Percentiles rank a stretch among this genome's conserved stretches.
These are phyloP conservation scores for Wickerhamiella sorbophila DNA, from an alignment of 805 yeast genomes.

Conservation along the genomic window DNA sequence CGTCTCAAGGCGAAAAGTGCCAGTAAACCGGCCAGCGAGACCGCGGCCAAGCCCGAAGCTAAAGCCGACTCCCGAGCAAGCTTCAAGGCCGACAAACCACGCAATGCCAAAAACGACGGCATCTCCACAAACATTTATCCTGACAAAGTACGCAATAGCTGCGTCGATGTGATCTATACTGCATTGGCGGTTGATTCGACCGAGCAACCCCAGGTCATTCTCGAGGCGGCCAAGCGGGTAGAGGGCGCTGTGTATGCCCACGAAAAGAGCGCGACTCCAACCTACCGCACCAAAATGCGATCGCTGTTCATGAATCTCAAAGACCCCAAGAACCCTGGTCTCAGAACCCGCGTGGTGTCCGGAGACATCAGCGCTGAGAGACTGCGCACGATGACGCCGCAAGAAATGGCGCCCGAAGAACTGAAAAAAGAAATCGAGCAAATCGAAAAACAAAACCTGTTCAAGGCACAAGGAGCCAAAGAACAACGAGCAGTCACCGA, in stretches of 20 bases:
- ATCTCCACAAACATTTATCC: constrained; percentile 54
- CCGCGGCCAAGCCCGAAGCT: constrained; percentile 1
- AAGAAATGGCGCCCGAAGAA: constrained; percentile 89
- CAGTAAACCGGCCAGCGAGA: background rate
- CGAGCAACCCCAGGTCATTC: constrained; percentile 42
- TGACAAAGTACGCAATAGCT: constrained; percentile 70
- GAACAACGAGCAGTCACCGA: constrained; percentile 93
- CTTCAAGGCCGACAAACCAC: constrained; percentile 38
- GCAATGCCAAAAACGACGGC: constrained; percentile 74
- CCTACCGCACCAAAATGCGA: constrained; percentile 71
- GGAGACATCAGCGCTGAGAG: constrained; percentile 54
- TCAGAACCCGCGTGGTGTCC: constrained; percentile 50
- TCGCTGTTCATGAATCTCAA: constrained; percentile 76
- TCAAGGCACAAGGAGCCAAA: constrained; percentile 95
- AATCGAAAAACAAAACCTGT: constrained; percentile 74
- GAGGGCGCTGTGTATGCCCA: constrained; percentile 56
- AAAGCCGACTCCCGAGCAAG: constrained; percentile 20
- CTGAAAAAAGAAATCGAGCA: constrained; percentile 74
- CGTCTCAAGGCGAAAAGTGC: constrained; percentile 4
- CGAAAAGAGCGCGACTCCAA: constrained; percentile 39
- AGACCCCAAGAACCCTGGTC: constrained; percentile 77
- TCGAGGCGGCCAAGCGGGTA: constrained; percentile 51
- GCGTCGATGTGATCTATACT: constrained; percentile 71
- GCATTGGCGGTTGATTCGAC: constrained; percentile 75
- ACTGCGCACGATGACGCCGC: constrained; percentile 73